Base-by-base conservation (phyloP, 371 early-diverging fungal species). In the Rhizopus arrhizus region DNA sequence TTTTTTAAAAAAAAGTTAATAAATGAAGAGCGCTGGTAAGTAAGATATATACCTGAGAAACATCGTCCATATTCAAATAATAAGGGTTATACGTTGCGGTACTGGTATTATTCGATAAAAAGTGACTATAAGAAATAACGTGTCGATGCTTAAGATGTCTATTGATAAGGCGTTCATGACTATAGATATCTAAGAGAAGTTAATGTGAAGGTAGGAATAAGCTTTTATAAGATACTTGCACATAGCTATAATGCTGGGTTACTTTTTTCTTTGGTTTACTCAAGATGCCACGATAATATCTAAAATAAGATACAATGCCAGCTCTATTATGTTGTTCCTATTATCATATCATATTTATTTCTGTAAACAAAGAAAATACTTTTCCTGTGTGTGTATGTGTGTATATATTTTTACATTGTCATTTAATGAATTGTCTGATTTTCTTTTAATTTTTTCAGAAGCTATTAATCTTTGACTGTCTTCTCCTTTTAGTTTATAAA, bases 381-480 rank as follows among this genome's bases (percentile, higher is more conserved):
- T 22, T 22, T 22, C 22, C 22, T 22, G 22, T 22, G 22, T 22
- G 22, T 22, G 2, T 22, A 2, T 22, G 22, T 22, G 22, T 22
- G n/a, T n/a, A n/a, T n/a, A n/a, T n/a, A 22, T 1, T 22, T 22
- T 22, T 22, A 22, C 22, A 22, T 22, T 22, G 22, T 22, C 22
- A 22, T 22, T 22, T 22, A 22, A 22, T 22, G 22, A 38, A 2
- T 9, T 38, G 10, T 65, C 63, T 38, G 70, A 65, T 46, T 73
- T 74, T 53, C 69, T 72, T 56, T 78, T 78, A 5, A 78, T 67
- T 51, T 78, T 78, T 59, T 78, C 78, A 45, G 75, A 78, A n/a
- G 78, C 78, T 65, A 78, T 78, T 6, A 75, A 75, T 5, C 73
- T 68, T 40, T 74, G 67, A 52, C 72, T 78, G 56, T 78, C 75